Evolutionary conservation across 2,329 filamentous ascomycete species (phyloP).

Genomic region (Verticillium nonalfalfae): DNA sequence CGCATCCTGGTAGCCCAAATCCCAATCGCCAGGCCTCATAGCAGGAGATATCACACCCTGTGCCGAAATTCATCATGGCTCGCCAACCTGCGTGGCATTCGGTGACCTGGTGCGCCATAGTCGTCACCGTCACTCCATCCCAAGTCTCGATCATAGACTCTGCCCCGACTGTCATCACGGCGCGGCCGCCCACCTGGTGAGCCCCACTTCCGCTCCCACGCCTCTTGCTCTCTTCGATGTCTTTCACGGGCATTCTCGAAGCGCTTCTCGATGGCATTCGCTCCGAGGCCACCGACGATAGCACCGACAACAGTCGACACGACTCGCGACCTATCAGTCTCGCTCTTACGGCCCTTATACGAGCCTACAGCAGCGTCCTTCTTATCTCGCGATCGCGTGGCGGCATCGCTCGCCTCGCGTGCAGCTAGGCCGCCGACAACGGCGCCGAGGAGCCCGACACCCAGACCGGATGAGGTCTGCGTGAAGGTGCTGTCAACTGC

Average conservation of each 20-base stretch:
- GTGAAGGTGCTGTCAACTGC: slow-evolving; percentile 41
- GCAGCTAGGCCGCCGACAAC: slow-evolving; percentile 49
- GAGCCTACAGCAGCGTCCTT: slow-evolving; percentile 1
- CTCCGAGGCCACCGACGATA: slow-evolving; percentile 47
- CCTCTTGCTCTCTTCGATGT: slow-evolving; percentile 21
- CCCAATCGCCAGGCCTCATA: background rate
- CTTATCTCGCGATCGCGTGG: slow-evolving; percentile 6
- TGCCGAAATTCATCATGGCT: slow-evolving; percentile 7
- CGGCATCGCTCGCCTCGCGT: slow-evolving; percentile 37
- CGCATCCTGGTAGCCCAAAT: background rate
- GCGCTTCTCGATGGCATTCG: slow-evolving; percentile 41
- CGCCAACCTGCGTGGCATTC: slow-evolving; percentile 4
- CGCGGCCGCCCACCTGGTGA: slow-evolving; percentile 18
- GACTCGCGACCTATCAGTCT: slow-evolving; percentile 25
- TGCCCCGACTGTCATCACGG: slow-evolving; percentile 16
- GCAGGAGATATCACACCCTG: background rate
- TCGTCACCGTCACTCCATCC: slow-evolving; percentile 17
- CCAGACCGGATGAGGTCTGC: slow-evolving; percentile 39
- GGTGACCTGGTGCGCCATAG: slow-evolving; percentile 16
- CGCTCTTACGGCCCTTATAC: slow-evolving; percentile 3
- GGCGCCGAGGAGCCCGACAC: slow-evolving; percentile 45
- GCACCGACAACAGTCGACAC: slow-evolving; percentile 47
- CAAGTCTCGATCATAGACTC: slow-evolving; percentile 13
- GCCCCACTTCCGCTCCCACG: slow-evolving; percentile 26
- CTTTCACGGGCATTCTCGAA: slow-evolving; percentile 30